phyloP scores from a whole-genome alignment of 768 basidiomycete species.

The Boletus speciosus region DNA sequence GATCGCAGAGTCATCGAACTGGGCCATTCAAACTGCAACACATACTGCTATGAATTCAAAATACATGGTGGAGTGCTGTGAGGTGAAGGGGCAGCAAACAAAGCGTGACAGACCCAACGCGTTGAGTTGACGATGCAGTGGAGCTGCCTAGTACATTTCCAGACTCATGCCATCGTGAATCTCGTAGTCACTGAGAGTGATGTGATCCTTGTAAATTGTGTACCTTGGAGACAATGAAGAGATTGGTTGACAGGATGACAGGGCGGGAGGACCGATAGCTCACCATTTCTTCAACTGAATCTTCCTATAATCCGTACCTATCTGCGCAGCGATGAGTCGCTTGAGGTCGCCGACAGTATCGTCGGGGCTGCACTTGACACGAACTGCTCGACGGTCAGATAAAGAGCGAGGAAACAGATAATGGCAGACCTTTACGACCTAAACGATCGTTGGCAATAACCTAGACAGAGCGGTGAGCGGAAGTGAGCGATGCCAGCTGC shows the following conservation, averaged over 20 bases:
- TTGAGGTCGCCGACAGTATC: constrained; percentile 98
- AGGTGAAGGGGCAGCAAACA: background rate
- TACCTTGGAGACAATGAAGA: constrained; percentile 55
- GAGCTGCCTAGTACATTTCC: constrained; percentile 70
- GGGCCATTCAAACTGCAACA: constrained; percentile 3
- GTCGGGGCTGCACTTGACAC: constrained; percentile 91
- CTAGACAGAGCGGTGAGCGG: constrained; percentile 36
- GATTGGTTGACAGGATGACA: background rate
- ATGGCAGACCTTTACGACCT: constrained; percentile 77
- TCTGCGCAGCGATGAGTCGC: constrained; percentile 95
- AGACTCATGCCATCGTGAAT: constrained; percentile 91
- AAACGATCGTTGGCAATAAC: constrained; percentile 95
- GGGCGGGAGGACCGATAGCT: constrained; percentile 22
- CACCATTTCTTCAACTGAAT: constrained; percentile 97
- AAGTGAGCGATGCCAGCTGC: background rate
- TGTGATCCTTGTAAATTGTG: constrained; percentile 94
- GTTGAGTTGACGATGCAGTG: background rate
- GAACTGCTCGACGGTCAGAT: constrained; percentile 51
- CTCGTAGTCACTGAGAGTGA: constrained; percentile 88
- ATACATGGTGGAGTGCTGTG: constrained; percentile 5
- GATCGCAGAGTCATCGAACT: background rate
- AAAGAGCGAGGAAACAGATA: background rate
- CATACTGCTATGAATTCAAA: constrained; percentile 10
- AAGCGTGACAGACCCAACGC: background rate
- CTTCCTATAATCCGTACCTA: constrained; percentile 80